phyloP scores from a whole-genome alignment of 2,329 filamentous ascomycete genomes.

The Atkinsonella hypoxylon region DNA sequence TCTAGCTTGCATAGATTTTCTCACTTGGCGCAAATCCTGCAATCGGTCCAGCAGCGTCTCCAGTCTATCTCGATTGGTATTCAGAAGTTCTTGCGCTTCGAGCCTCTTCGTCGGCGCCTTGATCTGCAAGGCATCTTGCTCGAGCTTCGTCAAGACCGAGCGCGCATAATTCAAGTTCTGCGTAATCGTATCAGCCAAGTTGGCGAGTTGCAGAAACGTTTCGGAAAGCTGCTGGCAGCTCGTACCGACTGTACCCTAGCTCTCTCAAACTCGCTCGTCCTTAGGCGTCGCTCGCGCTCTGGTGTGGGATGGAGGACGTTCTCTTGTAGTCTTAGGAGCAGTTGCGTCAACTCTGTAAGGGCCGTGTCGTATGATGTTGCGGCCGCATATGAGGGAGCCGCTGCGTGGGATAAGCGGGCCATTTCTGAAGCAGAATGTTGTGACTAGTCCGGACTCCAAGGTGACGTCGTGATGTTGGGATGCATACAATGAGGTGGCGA shows the following conservation, averaged over 20 bases:
- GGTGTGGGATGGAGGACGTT: conserved; percentile 50
- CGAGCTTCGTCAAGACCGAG: conserved; percentile 54
- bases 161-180: conserved; percentile 65
- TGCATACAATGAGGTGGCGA: not conserved
- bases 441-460: not conserved
- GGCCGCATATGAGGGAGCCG: not conserved
- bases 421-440: not conserved
- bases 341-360: conserved; percentile 43
- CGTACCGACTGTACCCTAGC: conserved; percentile 29
- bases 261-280: conserved; percentile 54
- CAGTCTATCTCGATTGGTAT: conserved; percentile 51
- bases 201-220: not conserved
- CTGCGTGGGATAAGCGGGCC: not conserved
- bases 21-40: conserved; percentile 53
- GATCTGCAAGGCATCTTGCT: conserved; percentile 52
- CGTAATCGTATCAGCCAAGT: not conserved
- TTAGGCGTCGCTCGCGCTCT: conserved; percentile 44
- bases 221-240: conserved; percentile 14
- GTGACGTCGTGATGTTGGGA: not conserved
- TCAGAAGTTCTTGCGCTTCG: conserved; percentile 51
- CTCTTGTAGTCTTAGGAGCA: conserved; percentile 54
- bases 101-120: conserved; percentile 47
- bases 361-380: conserved; percentile 16
- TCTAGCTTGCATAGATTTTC: not conserved
- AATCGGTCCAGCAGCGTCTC: conserved; percentile 55